phyloP scores from a whole-genome alignment of 2,329 filamentous ascomycete species.

The Coccinonectria pachysandricola region DNA sequence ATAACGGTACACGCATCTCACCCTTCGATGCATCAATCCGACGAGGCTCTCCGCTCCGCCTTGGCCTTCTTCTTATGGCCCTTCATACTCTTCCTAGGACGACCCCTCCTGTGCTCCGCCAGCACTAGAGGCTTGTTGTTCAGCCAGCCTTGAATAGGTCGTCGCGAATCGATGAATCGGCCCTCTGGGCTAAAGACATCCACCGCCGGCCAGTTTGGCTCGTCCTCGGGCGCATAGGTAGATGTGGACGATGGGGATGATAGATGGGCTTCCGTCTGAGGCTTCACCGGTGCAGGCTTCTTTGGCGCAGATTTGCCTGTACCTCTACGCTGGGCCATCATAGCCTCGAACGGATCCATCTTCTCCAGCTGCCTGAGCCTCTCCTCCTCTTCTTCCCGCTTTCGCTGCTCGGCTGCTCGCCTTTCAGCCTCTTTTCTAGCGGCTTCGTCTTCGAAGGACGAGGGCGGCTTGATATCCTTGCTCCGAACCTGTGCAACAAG shows the following conservation, averaged over 20 bases:
- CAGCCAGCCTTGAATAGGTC: slow-evolving; percentile 63
- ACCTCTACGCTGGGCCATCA: slow-evolving; percentile 18
- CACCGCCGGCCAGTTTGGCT: slow-evolving; percentile 54
- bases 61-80: slow-evolving; percentile 37
- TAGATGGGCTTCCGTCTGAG: too few species aligned
- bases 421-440: too few species aligned
- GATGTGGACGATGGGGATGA: too few species aligned
- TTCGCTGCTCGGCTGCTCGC: too few species aligned
- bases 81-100: slow-evolving; percentile 64
- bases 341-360: slow-evolving; percentile 5
- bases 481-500: slow-evolving; percentile 70
- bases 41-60: slow-evolving; percentile 17
- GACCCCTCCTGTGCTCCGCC: slow-evolving; percentile 35
- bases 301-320: not conserved
- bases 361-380: not conserved
- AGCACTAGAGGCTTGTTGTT: slow-evolving; percentile 46
- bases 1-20: too few species aligned
- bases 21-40: too few species aligned
- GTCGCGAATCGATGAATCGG: slow-evolving; percentile 58
- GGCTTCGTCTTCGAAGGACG: slow-evolving; percentile 4
- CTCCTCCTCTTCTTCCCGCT: too few species aligned
- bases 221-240: too few species aligned
- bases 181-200: slow-evolving; percentile 82
- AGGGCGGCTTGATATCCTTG: slow-evolving; percentile 26
- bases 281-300: slow-evolving; percentile 11